phyloP scores from a whole-genome alignment of 129 eudicot species.

The Lactuca saligna region DNA sequence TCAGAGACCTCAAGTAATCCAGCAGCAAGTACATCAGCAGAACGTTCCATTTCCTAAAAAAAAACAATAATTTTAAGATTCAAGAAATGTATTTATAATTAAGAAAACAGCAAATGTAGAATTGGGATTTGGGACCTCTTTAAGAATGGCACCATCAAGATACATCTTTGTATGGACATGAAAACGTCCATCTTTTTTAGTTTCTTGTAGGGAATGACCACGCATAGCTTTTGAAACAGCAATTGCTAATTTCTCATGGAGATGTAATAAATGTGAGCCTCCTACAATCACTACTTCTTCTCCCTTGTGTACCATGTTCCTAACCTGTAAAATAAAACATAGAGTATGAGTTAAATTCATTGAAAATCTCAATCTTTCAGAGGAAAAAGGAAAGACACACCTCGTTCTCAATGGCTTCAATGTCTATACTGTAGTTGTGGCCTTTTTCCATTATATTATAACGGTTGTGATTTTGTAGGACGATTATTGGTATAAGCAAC shows the following conservation, averaged over 20 bases:
- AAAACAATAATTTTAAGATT: too few relatives aligned
- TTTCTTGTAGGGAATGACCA: slow-evolving; percentile 94
- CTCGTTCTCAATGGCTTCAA: slow-evolving; percentile 83
- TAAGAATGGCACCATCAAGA: slow-evolving; percentile 96
- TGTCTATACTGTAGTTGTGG: slow-evolving; percentile 77
- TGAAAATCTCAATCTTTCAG: not conserved
- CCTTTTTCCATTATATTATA: slow-evolving; percentile 82
- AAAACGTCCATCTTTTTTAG: slow-evolving; percentile 95
- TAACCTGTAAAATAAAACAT: slow-evolving; percentile 40
- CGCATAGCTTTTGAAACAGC: slow-evolving; percentile 98
- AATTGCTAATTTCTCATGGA: slow-evolving; percentile 91
- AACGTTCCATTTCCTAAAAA: slow-evolving; percentile 84
- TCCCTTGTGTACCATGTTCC: slow-evolving; percentile 81
- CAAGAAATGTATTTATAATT: too few relatives aligned
- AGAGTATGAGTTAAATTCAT: not conserved
- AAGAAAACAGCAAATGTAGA: not conserved
- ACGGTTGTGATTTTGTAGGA: slow-evolving; percentile 94
- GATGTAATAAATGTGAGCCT: slow-evolving; percentile 83
- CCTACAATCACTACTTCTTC: slow-evolving; percentile 96
- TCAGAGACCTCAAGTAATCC: slow-evolving; percentile 95
- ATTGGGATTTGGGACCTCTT: slow-evolving; percentile 49
- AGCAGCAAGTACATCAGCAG: slow-evolving; percentile 99
- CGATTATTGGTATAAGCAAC: slow-evolving; percentile 88
- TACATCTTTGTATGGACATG: slow-evolving; percentile 95
- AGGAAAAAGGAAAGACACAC: slow-evolving; percentile 28